A percentile compares a stretch with the other conserved stretches of the same genome.
phyloP scores from a whole-genome alignment of 2,329 filamentous ascomycete genomes.

The Passalora sequoiae region DNA sequence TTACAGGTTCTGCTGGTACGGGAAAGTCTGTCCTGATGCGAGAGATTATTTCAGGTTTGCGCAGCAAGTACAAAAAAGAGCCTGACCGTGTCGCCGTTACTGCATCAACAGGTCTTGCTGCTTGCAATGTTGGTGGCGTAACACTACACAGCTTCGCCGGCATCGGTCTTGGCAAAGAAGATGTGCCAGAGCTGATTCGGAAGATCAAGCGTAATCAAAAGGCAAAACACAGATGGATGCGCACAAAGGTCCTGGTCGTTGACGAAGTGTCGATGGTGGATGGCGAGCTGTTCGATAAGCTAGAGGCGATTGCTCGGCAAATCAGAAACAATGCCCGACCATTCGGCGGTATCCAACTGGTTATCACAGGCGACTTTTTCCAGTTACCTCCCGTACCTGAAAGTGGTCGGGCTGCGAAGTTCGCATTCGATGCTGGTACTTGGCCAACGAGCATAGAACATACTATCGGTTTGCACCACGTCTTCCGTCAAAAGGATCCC shows the following conservation, averaged over 20 bases:
- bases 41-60: conserved; percentile 77
- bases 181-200: conserved; percentile 71
- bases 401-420: conserved; percentile 66
- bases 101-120: conserved; percentile 89
- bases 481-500: conserved; percentile 90
- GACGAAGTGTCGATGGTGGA: conserved; percentile 99
- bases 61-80: conserved; percentile 68
- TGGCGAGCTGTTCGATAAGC: conserved; percentile 91
- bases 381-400: conserved; percentile 93
- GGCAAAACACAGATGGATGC: conserved; percentile 81
- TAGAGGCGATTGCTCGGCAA: conserved; percentile 77
- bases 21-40: conserved; percentile 96
- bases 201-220: conserved; percentile 88
- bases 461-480: conserved; percentile 89
- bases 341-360: conserved; percentile 91
- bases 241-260: conserved; percentile 79
- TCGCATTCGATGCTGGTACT: conserved; percentile 85
- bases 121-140: conserved; percentile 93
- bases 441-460: conserved; percentile 93
- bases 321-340: conserved; percentile 87
- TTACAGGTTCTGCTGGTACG: conserved; percentile 89
- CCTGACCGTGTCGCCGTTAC: conserved; percentile 86
- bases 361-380: conserved; percentile 97
- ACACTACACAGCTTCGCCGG: conserved; percentile 95
- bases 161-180: conserved; percentile 90